Conservation (phyloP, 75 land plant species). For the Adiantum capillusveneris region DNA sequence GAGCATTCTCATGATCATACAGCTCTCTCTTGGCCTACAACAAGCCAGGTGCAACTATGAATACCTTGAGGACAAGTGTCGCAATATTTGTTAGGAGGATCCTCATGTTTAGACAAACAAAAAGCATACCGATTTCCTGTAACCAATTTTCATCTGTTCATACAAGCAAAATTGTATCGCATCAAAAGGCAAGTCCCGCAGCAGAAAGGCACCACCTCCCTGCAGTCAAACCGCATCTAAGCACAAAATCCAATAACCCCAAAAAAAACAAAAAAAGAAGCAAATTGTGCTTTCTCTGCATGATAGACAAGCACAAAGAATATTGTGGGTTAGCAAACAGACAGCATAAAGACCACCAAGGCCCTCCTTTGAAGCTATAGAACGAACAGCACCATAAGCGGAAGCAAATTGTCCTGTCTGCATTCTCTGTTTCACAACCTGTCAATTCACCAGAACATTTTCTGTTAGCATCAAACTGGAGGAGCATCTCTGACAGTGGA, state of each 20-base stretch:
- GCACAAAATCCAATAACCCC: not conserved
- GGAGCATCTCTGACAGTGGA: too few species aligned
- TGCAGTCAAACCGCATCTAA: conserved; percentile 16
- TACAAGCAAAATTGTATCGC: conserved; percentile 97
- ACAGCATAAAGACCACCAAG: conserved; percentile 93
- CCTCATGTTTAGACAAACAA: too few species aligned
- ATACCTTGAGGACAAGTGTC: too few species aligned
- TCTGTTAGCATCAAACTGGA: too few species aligned
- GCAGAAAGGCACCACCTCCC: conserved; percentile 91
- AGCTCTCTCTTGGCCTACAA: conserved; percentile 74
- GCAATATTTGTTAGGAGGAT: too few species aligned
- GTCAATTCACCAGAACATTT: too few species aligned
- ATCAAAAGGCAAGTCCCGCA: conserved; percentile 97
- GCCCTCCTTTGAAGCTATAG: conserved; percentile 77
- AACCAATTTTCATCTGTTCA: conserved; percentile 87
- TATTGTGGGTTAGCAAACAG: conserved; percentile 6
- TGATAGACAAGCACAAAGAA: too few species aligned
- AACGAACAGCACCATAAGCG: conserved; percentile 75
- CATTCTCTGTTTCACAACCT: conserved; percentile 99
- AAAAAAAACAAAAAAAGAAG: too few species aligned
- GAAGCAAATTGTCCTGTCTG: conserved; percentile 92
- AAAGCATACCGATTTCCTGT: conserved; percentile 59
- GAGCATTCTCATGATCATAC: conserved; percentile 80
- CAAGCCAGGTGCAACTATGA: too few species aligned
- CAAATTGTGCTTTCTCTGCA: too few species aligned